Conservation (phyloP, 2,329 filamentous ascomycete genomes). For the Cordyceps javanica region DNA sequence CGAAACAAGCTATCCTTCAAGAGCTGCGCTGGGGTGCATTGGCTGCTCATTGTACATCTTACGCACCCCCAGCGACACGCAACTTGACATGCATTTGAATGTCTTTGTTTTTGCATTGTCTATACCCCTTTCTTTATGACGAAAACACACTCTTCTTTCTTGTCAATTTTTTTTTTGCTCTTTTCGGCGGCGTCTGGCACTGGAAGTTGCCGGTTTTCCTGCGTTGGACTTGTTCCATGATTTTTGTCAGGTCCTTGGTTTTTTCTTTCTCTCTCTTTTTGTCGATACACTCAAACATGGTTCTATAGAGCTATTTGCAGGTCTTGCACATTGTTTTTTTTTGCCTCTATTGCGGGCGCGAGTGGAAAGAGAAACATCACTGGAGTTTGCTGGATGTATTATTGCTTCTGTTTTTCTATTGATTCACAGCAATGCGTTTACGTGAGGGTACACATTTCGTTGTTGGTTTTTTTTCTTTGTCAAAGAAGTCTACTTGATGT, state of each 20-base stretch:
- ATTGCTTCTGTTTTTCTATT: neutral
- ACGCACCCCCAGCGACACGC: slow-evolving; percentile 1
- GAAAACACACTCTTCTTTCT: slow-evolving; percentile 1
- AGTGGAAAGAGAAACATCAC: slow-evolving; percentile 3
- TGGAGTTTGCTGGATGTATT: slow-evolving; percentile 11
- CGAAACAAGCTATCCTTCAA: neutral
- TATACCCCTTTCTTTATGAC: slow-evolving; percentile 13
- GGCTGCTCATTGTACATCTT: slow-evolving; percentile 1
- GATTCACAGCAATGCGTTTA: neutral
- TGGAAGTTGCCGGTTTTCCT: neutral
- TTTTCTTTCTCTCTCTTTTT: neutral
- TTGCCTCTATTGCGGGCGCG: slow-evolving; percentile 2
- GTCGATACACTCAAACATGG: slow-evolving; percentile 8
- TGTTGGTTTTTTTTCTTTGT: too few species aligned
- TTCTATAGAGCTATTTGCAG: slow-evolving; percentile 7
- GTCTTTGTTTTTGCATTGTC: slow-evolving; percentile 11
- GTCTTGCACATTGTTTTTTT: neutral
- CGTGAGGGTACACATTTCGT: neutral
- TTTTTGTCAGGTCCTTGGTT: neutral
- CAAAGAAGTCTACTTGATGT: slow-evolving; percentile 8
- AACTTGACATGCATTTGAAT: slow-evolving; percentile 5
- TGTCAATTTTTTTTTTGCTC: neutral
- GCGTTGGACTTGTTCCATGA: neutral
- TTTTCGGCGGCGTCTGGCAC: slow-evolving; percentile 2
- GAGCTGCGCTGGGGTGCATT: neutral